These are phyloP conservation scores for Saturnispora dispora DNA, from an alignment of 805 yeast species.

Conservation along the genomic window DNA sequence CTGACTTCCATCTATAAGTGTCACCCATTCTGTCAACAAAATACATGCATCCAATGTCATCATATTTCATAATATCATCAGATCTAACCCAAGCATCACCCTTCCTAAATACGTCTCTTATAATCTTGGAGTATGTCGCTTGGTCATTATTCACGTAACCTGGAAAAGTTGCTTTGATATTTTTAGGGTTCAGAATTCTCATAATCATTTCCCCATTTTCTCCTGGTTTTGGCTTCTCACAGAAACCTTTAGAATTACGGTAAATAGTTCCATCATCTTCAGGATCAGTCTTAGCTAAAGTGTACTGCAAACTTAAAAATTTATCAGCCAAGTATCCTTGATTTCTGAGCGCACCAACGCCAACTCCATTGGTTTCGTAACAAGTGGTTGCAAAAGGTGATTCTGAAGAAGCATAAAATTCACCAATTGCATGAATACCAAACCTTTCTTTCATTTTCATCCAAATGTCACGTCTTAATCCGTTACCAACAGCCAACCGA, in stretches of 20 bases:
- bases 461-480: constrained; percentile 88
- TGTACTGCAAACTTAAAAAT: constrained; percentile 43
- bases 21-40: constrained; percentile 92
- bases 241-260: constrained; percentile 61
- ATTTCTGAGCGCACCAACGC: constrained; percentile 82
- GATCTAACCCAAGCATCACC: constrained; percentile 91
- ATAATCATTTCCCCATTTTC: constrained; percentile 87
- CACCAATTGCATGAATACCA: constrained; percentile 68
- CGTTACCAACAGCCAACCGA: constrained; percentile 79
- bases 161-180: constrained; percentile 71
- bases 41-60: constrained; percentile 59
- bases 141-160: constrained; percentile 77
- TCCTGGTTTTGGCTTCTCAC: constrained; percentile 41
- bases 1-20: constrained; percentile 94
- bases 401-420: constrained; percentile 90
- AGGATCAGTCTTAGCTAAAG: constrained; percentile 66
- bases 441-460: constrained; percentile 66
- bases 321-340: constrained; percentile 66
- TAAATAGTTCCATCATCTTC: constrained; percentile 65
- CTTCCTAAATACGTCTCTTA: constrained; percentile 61
- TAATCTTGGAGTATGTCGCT: constrained; percentile 71
- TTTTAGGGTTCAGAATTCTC: constrained; percentile 52
- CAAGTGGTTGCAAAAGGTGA: constrained; percentile 83
- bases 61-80: constrained; percentile 73
- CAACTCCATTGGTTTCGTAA: constrained; percentile 49